These are phyloP conservation scores for Aspergillus pseudoviridinutans DNA, from an alignment of 2,329 filamentous ascomycete genomes.

Conservation along the genomic window DNA sequence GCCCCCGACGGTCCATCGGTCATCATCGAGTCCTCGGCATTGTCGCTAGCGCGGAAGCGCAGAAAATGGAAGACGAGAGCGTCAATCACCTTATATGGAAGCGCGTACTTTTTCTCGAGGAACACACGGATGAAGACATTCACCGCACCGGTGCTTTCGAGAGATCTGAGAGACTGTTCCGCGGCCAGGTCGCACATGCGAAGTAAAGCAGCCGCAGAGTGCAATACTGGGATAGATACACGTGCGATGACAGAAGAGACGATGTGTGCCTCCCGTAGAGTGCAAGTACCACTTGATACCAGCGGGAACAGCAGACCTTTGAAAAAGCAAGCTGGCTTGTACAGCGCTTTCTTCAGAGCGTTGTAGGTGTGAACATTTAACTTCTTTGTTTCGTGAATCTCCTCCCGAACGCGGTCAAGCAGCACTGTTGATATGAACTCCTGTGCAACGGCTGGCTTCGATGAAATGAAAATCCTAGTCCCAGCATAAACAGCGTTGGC, in stretches of 20 bases:
- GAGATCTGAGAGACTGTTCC: conserved; percentile 70
- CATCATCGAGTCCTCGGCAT: conserved; percentile 51
- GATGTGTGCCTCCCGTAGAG: conserved; percentile 86
- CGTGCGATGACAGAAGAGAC: conserved; percentile 80
- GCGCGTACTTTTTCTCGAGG: conserved; percentile 93
- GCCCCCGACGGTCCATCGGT: conserved; percentile 38
- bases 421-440: conserved; percentile 83
- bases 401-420: conserved; percentile 83
- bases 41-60: conserved; percentile 69
- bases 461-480: conserved; percentile 86
- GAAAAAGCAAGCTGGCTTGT: conserved; percentile 95
- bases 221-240: conserved; percentile 83
- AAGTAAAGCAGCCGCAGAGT: conserved; percentile 87
- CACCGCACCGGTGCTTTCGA: conserved; percentile 84
- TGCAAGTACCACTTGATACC: conserved; percentile 80
- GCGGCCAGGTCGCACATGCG: conserved; percentile 91
- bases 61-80: conserved; percentile 95
- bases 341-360: conserved; percentile 83
- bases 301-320: conserved; percentile 93
- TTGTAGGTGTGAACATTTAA: conserved; percentile 95
- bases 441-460: conserved; percentile 74
- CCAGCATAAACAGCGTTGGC: conserved; percentile 82
- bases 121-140: conserved; percentile 94
- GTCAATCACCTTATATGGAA: conserved; percentile 93
- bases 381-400: conserved; percentile 92